Base-by-base conservation (phyloP, 306 rosid genomes). In the Gastrolobium villosum region DNA sequence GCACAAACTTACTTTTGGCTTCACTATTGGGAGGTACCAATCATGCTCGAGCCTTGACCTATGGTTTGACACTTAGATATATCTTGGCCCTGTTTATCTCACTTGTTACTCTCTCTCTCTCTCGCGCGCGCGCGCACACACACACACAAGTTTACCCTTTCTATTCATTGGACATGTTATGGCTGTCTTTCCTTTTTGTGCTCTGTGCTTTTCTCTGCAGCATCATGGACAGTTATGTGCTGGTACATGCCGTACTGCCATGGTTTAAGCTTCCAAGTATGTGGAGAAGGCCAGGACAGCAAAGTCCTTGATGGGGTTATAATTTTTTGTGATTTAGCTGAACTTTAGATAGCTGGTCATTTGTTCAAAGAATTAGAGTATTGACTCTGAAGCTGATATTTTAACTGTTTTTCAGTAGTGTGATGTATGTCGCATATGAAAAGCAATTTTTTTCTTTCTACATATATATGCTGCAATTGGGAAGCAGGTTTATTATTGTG, bases 381-480 rank as follows among this genome's bases (percentile, higher is more conserved):
- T 32, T 74, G 69, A n/a, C 43, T 35, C 20, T 13, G 39, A 70
- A 13, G 56, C 32, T 43, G 52, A 72, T 6, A 41, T 44, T 30
- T 41, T 52, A 79, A 32, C 68, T n/a, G 35, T 55, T 74, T 64
- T 73, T 65, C 63, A 34, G 57, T 56, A 36, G 63, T 67, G 31
- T 66, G 40, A 48, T 74, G 60, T 26, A 45, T 11, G 35, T 40
- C 0, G 1, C 43, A 34, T 60, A 70, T 63, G 44, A n/a, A 48
- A 70, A 62, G 9, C 48, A 61, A 61, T 37, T 62, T 36, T 61
- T 14, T 76, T 43, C 50, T 39, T 39, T 13, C 36, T 15, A 36
- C 4, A 36, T 26, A 41, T 45, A 28, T 68, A 61, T 46, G 65
- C 56, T 56, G 76, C 61, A 60, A 48, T 48, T 28, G 15, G 46